phyloP scores from a whole-genome alignment of 2,329 filamentous ascomycete genomes.

The Phialocephala sp. region DNA sequence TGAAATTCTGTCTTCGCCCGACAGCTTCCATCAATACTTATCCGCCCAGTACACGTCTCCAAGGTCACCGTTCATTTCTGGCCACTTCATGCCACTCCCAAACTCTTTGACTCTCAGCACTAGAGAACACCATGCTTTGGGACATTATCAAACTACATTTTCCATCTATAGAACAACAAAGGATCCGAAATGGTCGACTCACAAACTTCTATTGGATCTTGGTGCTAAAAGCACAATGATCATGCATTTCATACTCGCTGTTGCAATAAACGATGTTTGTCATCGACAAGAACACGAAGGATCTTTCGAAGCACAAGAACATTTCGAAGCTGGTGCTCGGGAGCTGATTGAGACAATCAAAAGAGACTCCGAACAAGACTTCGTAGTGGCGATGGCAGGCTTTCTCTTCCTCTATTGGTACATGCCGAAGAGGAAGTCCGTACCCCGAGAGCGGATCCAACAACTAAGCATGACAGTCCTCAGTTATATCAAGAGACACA shows the following conservation, averaged over 20 bases:
- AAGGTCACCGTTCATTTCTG: neutral
- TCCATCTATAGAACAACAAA: constrained; percentile 21
- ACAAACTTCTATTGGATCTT: constrained; percentile 20
- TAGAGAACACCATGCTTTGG: constrained; percentile 5
- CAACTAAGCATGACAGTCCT: constrained; percentile 16
- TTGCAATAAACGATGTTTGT: constrained; percentile 21
- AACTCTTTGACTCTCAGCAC: constrained; percentile 10
- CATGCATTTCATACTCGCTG: constrained; percentile 21
- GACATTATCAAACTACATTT: constrained; percentile 18
- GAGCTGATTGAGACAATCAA: constrained; percentile 6
- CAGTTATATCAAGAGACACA: constrained; percentile 13
- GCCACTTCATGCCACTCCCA: constrained; percentile 4
- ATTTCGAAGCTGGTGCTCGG: constrained; percentile 13
- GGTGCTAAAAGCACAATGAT: constrained; percentile 14
- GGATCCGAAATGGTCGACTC: constrained; percentile 19
- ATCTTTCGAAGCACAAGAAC: constrained; percentile 10
- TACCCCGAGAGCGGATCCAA: constrained; percentile 10
- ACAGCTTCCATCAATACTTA: neutral
- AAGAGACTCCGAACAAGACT: constrained; percentile 13
- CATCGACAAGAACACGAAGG: constrained; percentile 6
- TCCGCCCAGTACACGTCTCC: neutral
- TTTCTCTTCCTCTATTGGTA: constrained; percentile 20
- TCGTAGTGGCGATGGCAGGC: constrained; percentile 12
- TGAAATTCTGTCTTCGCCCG: neutral
- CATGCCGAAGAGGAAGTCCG: constrained; percentile 12